Conservation (phyloP, 2,329 filamentous ascomycete genomes). For the Tolypocladium pustulatum region DNA sequence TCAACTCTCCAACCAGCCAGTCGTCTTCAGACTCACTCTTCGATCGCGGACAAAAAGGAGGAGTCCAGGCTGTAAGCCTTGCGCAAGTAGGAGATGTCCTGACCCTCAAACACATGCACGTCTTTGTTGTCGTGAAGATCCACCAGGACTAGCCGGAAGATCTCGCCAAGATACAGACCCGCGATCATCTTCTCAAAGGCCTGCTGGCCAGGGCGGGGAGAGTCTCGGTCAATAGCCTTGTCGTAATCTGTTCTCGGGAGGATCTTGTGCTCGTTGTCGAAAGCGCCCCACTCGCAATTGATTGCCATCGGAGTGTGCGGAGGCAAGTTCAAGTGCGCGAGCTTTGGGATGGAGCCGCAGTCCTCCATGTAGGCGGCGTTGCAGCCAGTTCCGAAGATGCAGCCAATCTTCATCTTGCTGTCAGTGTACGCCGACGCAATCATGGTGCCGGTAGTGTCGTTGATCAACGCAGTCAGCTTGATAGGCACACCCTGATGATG, state of each 20-base stretch:
- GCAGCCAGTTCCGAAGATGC: slow-evolving; percentile 96
- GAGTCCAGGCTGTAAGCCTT: slow-evolving; percentile 86
- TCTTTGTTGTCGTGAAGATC: slow-evolving; percentile 74
- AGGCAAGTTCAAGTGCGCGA: slow-evolving; percentile 82
- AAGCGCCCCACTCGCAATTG: slow-evolving; percentile 96
- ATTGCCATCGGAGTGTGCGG: slow-evolving; percentile 81
- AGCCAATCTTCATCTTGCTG: slow-evolving; percentile 82
- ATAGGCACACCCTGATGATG: slow-evolving; percentile 70
- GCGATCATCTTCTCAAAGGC: slow-evolving; percentile 98
- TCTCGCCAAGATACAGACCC: slow-evolving; percentile 85
- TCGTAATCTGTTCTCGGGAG: slow-evolving; percentile 82
- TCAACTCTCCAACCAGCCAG: neutral
- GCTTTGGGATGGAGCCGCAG: slow-evolving; percentile 82
- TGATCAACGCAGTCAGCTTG: slow-evolving; percentile 86
- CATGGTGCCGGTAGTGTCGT: slow-evolving; percentile 93
- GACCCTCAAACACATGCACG: slow-evolving; percentile 67
- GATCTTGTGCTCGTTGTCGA: slow-evolving; percentile 86
- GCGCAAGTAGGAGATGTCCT: slow-evolving; percentile 70
- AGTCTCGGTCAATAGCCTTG: slow-evolving; percentile 78
- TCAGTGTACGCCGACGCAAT: slow-evolving; percentile 98
- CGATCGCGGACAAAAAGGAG: slow-evolving; percentile 85
- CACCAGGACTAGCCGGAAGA: slow-evolving; percentile 79
- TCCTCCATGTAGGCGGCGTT: slow-evolving; percentile 98
- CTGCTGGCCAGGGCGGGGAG: slow-evolving; percentile 86
- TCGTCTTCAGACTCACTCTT: slow-evolving; percentile 50